Conservation (phyloP, 345 rosid genomes). For the Gossypium thurberi region DNA sequence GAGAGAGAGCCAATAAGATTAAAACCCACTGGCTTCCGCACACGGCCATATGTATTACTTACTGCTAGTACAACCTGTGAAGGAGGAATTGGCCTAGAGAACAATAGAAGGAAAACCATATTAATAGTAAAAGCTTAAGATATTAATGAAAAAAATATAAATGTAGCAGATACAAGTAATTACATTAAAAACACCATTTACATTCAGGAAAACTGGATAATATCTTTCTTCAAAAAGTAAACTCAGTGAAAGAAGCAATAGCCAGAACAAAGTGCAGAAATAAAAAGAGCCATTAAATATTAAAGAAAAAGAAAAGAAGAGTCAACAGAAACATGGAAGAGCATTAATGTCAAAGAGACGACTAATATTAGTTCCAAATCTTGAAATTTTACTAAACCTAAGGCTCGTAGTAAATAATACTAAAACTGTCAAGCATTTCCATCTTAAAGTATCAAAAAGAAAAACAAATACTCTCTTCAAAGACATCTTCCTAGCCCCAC, state of each 20-base stretch:
- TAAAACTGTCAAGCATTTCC: not conserved
- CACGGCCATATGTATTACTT: constrained; percentile 92
- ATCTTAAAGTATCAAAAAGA: not conserved
- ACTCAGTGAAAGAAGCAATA: not conserved
- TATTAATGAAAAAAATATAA: not conserved
- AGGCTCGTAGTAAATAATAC: not conserved
- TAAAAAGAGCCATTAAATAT: not conserved
- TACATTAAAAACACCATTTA: not conserved
- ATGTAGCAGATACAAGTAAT: not conserved
- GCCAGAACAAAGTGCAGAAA: not conserved
- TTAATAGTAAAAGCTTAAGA: not conserved
- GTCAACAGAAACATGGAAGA: not conserved
- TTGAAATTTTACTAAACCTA: not conserved
- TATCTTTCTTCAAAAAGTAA: not conserved
- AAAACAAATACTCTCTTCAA: not conserved
- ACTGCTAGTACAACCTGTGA: constrained; percentile 93
- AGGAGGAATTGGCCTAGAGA: constrained; percentile 90
- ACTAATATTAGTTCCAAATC: not conserved
- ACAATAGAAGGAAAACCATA: constrained; percentile 16
- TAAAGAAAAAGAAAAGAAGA: not conserved
- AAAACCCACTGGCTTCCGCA: constrained; percentile 77
- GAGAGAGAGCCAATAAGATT: constrained; percentile 60
- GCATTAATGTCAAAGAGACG: not conserved
- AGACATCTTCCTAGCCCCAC: not conserved
- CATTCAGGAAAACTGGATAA: not conserved